Percentiles rank a stretch among this genome's conserved stretches.
These are phyloP conservation scores for Trametes elegans DNA, from an alignment of 768 basidiomycete species.

Conservation along the genomic window DNA sequence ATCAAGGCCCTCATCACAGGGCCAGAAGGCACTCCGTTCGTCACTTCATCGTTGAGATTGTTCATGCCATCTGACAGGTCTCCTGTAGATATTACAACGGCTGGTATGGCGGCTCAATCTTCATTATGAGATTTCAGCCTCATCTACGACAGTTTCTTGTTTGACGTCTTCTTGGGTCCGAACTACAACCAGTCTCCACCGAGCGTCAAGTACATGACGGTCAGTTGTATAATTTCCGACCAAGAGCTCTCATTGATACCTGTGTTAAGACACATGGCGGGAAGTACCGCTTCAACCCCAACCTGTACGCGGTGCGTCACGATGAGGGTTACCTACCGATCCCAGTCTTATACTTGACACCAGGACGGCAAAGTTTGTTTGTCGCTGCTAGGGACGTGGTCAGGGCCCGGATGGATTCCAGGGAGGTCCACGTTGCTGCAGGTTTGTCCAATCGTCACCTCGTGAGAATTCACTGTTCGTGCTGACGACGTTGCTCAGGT, in stretches of 20 bases:
- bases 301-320: conserved; percentile 77
- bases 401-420: conserved; percentile 89
- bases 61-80: conserved; percentile 1
- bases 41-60: conserved; percentile 11
- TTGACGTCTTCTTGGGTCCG: conserved; percentile 91
- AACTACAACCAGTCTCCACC: conserved; percentile 90
- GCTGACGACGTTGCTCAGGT: conserved; percentile 39
- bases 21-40: conserved; percentile 91
- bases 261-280: conserved; percentile 75
- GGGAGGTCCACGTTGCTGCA: conserved; percentile 90
- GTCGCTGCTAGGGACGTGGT: conserved; percentile 89
- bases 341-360: not conserved
- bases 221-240: conserved; percentile 28
- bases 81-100: conserved; percentile 78
- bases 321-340: not conserved
- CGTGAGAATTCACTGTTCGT: not conserved
- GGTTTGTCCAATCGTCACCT: conserved; percentile 37
- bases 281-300: conserved; percentile 91
- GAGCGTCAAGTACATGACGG: conserved; percentile 68
- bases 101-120: conserved; percentile 51
- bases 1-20: conserved; percentile 93
- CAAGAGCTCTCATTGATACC: not conserved
- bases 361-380: conserved; percentile 95
- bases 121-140: not conserved
- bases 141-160: conserved; percentile 51